Base-by-base conservation (phyloP, 2,329 filamentous ascomycete species). In the Monosporascus sp. region DNA sequence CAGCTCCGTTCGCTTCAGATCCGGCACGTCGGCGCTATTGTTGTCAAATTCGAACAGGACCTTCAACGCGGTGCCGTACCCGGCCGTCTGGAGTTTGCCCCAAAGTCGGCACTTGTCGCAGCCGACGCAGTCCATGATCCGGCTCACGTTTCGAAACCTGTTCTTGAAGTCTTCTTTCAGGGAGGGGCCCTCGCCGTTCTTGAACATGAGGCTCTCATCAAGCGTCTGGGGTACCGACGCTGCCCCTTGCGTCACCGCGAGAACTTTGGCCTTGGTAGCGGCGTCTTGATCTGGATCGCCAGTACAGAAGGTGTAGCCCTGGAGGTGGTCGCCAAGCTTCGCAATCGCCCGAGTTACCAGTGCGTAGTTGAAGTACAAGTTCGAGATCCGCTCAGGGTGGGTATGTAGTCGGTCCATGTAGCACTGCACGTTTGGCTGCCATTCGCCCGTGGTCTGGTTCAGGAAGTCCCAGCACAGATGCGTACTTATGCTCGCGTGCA, bases 311-410 rank as follows among this genome's bases (percentile, higher is more conserved):
- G 89, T 94, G 74, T 97, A 97, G 57, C 82, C 77, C 58, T 87
- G 77, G 9, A 97, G 79, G 62, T 92, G 87, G 24, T 89, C 88
- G 14, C 88, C 89, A 8, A 97, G 81, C 73, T 99, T 99, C 50
- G 90, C 88, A 41, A 97, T 82, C 14, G 94, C 94, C 49, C 94
- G 88, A 25, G 93, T 88, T 41, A 99, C 80, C n/a, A 99, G 81
- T 1, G 94, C 94, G 67, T 96, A 99, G 81, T 99, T 97, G 77
- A 99, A 99, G 77, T 99, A 99, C 49, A 99, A 80, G 71, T 99
- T 99, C 61, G 92, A 94, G 66, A 99, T 89, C 56, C 93, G 88
- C 62, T 99, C 94, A 0, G 93, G 90, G 68, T 89, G 84, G 22
- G 80, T 77, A 70, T 96, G 89, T 17, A 99, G 81, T n/a, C 94